Percentiles rank a stretch among this genome's conserved stretches.
Conservation (phyloP, 148 eudicot genomes). For the Fagopyrum homotropicum region DNA sequence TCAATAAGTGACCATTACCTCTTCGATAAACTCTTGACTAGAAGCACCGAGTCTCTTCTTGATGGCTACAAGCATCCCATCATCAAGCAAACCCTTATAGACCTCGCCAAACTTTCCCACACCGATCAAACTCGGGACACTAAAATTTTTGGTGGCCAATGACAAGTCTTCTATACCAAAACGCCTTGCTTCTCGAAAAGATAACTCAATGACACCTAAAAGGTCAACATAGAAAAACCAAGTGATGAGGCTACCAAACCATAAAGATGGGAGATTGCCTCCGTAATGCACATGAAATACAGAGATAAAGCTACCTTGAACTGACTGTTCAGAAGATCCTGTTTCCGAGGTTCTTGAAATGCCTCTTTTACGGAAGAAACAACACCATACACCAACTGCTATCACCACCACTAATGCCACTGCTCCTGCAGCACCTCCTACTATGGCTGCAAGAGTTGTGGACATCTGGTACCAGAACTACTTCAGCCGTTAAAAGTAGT, state of each 20-base stretch:
- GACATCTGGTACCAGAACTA: conserved; percentile 70
- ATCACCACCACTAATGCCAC: conserved; percentile 65
- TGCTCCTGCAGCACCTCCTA: conserved; percentile 99
- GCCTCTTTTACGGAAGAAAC: conserved; percentile 39
- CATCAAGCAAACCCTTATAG: conserved; percentile 83
- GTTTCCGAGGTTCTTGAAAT: conserved; percentile 77
- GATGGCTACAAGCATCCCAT: conserved; percentile 90
- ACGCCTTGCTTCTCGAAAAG: conserved; percentile 69
- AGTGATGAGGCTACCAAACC: neutral
- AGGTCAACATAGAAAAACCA: neutral
- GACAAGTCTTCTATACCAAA: conserved; percentile 71
- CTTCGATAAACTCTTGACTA: conserved; percentile 73
- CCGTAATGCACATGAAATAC: conserved; percentile 3
- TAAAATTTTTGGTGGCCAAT: conserved; percentile 63
- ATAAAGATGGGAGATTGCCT: neutral
- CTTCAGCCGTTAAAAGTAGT: conserved; percentile 32
- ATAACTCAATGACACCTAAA: conserved; percentile 44
- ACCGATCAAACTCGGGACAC: conserved; percentile 73
- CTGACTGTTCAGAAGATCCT: conserved; percentile 86
- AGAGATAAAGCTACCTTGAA: conserved; percentile 48
- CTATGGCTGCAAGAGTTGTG: conserved; percentile 75
- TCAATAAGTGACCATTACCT: conserved; percentile 41
- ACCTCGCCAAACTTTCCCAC: conserved; percentile 96
- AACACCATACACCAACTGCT: conserved; percentile 54
- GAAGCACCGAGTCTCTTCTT: conserved; percentile 66